Evolutionary conservation across 768 basidiomycete species (phyloP), one percentile per base, ranked within the genome.

Genomic region (Lepiota venenata): DNA sequence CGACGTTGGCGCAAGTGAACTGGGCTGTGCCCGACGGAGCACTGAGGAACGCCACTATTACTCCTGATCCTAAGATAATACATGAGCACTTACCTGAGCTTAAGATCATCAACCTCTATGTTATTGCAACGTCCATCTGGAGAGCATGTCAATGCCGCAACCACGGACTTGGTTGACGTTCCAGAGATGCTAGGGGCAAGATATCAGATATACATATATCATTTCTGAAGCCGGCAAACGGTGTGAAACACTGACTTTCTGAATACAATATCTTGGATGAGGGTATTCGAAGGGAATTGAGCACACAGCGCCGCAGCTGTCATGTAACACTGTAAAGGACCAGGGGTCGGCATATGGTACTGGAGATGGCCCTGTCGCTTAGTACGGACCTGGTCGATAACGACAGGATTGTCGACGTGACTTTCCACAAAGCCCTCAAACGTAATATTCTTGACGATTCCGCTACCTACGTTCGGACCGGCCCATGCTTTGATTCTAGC

Each of bases 401-500:
- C 66, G 27, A 87, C 69, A 6, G 85, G 84, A 58, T 81, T 74
- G 55, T 83, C 81, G 39, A 83, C 81, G 37, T 81, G 76, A 47
- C 68, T 73, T 56, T 80, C 79, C 16, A 72, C 55, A 64, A 83
- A 83, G 56, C 73, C 69, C n/a, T 64, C 59, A 64, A 80, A 84
- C 0, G 79, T 80, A 62, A 83, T 67, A 58, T 83, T 82, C 63
- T 77, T 74, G 41, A 82, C 81, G 41, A 81, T 76, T 7, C 82
- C 82, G 36, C 77, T 74, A 3, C 84, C 83, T 25, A 83, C 81
- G 49, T 77, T 75, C 14, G 74, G 71, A 4, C 84, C 85, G 4
- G 82, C 84, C 72, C 78, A 87, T 0, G 82, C 80, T 64, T 87
- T 87, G 66, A 86, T 86, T 32, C 85, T 74, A 1, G 83, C 84